Evolutionary conservation across 116 monocot species (phyloP).

Genomic region (Iris pallida): DNA sequence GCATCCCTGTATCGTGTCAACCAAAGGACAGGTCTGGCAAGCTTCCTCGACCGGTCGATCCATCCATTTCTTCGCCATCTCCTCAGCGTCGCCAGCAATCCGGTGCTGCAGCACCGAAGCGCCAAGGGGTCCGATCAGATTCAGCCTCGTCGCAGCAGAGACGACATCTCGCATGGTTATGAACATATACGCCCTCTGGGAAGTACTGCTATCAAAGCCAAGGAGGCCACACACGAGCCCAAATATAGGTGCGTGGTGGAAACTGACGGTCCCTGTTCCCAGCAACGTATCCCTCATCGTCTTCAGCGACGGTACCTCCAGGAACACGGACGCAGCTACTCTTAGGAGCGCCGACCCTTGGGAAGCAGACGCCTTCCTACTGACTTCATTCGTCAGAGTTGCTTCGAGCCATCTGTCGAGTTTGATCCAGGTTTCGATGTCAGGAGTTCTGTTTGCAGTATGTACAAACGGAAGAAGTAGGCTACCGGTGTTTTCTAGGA

Average conservation of each 20-base stretch:
- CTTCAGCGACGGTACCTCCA: conserved; percentile 49
- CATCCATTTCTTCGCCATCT: conserved; percentile 69
- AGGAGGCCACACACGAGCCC: conserved; percentile 72
- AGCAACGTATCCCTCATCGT: conserved; percentile 39
- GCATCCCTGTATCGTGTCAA: conserved; percentile 80
- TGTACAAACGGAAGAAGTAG: conserved; percentile 82
- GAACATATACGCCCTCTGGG: conserved; percentile 75
- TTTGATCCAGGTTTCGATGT: conserved; percentile 47
- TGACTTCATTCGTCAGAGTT: conserved; percentile 78
- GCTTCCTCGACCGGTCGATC: conserved; percentile 60
- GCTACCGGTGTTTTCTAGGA: conserved; percentile 82
- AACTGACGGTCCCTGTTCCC: conserved; percentile 26
- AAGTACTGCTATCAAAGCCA: conserved; percentile 52
- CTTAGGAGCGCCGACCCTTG: conserved; percentile 85
- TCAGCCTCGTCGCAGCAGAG: conserved; percentile 87
- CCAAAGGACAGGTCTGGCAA: conserved; percentile 71
- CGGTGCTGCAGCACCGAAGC: conserved; percentile 76
- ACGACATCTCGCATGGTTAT: conserved; percentile 70
- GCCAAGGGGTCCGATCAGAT: conserved; percentile 80
- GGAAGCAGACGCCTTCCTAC: conserved; percentile 66
- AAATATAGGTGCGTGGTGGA: conserved; percentile 88
- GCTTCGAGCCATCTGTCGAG: conserved; percentile 69
- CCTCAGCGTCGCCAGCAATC: conserved; percentile 50
- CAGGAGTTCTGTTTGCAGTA: conserved; percentile 40
- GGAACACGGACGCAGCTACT: conserved; percentile 70